phyloP scores from a whole-genome alignment of 2,329 filamentous ascomycete genomes.

The Tolypocladium amazonense region DNA sequence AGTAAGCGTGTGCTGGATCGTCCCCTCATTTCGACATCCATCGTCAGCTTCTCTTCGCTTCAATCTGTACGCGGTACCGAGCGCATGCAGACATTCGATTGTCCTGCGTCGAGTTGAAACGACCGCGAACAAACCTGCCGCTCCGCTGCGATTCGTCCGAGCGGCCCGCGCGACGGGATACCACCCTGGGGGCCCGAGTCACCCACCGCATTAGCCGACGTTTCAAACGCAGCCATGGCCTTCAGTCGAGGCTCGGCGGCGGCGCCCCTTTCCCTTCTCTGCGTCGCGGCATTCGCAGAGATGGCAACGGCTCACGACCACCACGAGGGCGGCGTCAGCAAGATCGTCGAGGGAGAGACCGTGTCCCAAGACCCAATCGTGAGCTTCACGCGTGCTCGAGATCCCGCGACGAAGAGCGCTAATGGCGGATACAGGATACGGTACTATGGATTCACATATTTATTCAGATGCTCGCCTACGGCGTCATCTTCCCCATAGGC shows the following conservation, averaged over 20 bases:
- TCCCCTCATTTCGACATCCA: not conserved
- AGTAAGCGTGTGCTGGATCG: not conserved
- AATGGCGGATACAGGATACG: constrained; percentile 47
- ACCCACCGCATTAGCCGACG: not conserved
- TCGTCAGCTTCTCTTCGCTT: not conserved
- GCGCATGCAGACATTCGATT: not conserved
- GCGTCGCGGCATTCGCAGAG: constrained; percentile 12
- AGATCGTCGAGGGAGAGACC: constrained; percentile 58
- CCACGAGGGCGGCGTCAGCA: constrained; percentile 28
- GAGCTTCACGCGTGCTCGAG: constrained; percentile 18
- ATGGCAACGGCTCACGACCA: constrained; percentile 35
- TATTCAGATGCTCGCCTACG: constrained; percentile 77
- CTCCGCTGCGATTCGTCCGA: not conserved
- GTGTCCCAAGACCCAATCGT: constrained; percentile 67
- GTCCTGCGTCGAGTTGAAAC: not conserved
- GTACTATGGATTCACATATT: constrained; percentile 93
- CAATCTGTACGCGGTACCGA: not conserved
- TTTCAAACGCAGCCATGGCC: constrained; percentile 10
- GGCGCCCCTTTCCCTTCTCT: constrained; percentile 8
- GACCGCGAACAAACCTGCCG: not conserved
- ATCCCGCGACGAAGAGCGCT: not conserved
- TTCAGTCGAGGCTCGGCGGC: constrained; percentile 4
- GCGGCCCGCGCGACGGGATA: not conserved
- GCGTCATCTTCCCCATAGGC: constrained; percentile 82
- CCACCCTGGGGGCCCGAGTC: not conserved